Base-by-base conservation (phyloP, 345 rosid genomes). In the Reutealis trisperma region DNA sequence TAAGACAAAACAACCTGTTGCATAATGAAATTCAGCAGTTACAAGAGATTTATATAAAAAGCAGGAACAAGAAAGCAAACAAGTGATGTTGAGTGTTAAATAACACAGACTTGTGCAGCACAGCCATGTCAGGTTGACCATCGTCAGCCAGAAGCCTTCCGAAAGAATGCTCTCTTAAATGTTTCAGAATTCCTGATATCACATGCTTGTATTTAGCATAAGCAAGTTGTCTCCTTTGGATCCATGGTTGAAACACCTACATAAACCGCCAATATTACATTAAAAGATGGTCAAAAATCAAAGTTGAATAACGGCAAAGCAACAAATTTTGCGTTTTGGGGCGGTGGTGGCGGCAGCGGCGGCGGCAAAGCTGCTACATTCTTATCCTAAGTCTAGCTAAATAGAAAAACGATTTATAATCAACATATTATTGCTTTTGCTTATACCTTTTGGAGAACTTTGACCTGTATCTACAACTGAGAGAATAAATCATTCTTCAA, bases 231-330 rank as follows among this genome's bases (percentile, higher is more conserved):
- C 94, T 87, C 78, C 82, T 84, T 80, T 93, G 98, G 70, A 94
- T 88, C 95, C 90, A 87, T 11, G 98, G 98, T 82, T 93, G 98
- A 79, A 84, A 85, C 54, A 88, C 49, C 89, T 88, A 77, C 25
- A 68, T 16, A 8, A 27, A 27, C 30, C 30, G 30, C 30, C 30
- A 27, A 27, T 27, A 27, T 27, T 27, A 27, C 30, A 51, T 25
- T 14, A 22, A 1, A 24, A 16, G 34, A 11, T 10, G 41, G 19
- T 6, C 49, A 12, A 57, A 54, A 25, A 14, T 18, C n/a, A 52
- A 32, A 16, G 3, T 34, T 54, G 5, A 25, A 27, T 4, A 7
- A 0, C 30, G 16, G 18, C 7, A 70, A 8, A 32, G 19, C 73
- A 1, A 22, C 41, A 47, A 66, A 47, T 47, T 47, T 47, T 13